Percentiles rank a stretch among this genome's conserved stretches.
Evolutionary conservation across 768 basidiomycete species (phyloP).

Genomic region (Leccinum subtestaceum): DNA sequence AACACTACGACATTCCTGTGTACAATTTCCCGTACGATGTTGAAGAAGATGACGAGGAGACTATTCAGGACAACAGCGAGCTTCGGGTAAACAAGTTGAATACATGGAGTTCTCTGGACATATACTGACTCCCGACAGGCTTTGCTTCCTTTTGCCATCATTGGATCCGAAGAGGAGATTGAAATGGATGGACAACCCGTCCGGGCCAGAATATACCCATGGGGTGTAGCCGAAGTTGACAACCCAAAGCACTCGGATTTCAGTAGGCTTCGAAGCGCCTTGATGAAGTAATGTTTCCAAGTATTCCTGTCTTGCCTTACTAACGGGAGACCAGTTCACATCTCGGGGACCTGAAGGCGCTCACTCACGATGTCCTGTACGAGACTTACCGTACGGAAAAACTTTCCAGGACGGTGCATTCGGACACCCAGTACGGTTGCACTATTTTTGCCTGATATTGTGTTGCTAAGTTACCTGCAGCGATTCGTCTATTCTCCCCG

Average conservation of each 20-base stretch:
- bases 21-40: slow-evolving; percentile 99
- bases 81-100: slow-evolving; percentile 61
- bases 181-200: slow-evolving; percentile 89
- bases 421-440: slow-evolving; percentile 62
- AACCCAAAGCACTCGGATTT: slow-evolving; percentile 99
- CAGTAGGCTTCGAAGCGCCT: slow-evolving; percentile 83
- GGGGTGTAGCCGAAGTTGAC: slow-evolving; percentile 98
- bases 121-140: slow-evolving; percentile 44
- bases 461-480: slow-evolving; percentile 39
- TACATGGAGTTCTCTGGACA: background rate
- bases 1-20: slow-evolving; percentile 95
- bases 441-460: background rate
- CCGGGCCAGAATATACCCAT: slow-evolving; percentile 94
- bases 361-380: slow-evolving; percentile 92
- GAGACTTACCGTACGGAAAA: slow-evolving; percentile 99
- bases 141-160: slow-evolving; percentile 93
- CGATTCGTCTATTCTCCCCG: slow-evolving; percentile 88
- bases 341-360: slow-evolving; percentile 88
- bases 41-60: slow-evolving; percentile 99
- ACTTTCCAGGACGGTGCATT: slow-evolving; percentile 82
- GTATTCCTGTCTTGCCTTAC: background rate
- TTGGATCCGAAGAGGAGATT: slow-evolving; percentile 96
- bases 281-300: slow-evolving; percentile 66
- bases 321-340: slow-evolving; percentile 66
- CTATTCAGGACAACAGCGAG: slow-evolving; percentile 95